These are phyloP conservation scores for Nicotiana sylvestris DNA, from an alignment of 257 asterid genomes.

Conservation along the genomic window DNA sequence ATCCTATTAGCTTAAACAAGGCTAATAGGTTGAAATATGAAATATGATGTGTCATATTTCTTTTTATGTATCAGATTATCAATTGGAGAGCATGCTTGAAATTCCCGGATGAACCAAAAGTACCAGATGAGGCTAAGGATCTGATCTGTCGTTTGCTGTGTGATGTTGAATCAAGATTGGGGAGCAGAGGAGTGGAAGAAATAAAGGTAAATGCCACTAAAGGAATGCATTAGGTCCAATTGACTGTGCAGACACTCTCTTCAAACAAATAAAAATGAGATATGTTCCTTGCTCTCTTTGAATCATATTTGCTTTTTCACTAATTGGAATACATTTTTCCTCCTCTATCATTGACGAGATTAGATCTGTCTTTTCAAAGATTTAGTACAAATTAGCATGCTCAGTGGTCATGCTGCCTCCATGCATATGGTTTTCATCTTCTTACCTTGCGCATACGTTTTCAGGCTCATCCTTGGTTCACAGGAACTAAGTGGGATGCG, in stretches of 20 bases:
- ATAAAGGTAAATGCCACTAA: constrained; percentile 55
- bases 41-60: background rate
- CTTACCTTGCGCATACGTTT: constrained; percentile 15
- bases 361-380: background rate
- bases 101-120: constrained; percentile 89
- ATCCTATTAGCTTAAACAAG: background rate
- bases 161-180: constrained; percentile 87
- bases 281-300: background rate
- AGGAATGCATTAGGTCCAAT: background rate
- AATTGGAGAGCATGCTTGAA: constrained; percentile 88
- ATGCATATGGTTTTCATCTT: background rate
- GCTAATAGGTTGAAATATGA: too few relatives aligned
- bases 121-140: constrained; percentile 85
- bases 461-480: constrained; percentile 93
- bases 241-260: background rate
- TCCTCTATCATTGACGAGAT: background rate
- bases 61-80: constrained; percentile 50
- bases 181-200: constrained; percentile 90
- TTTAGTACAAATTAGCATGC: background rate
- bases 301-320: background rate
- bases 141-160: constrained; percentile 81
- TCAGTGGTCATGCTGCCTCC: background rate
- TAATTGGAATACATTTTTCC: background rate
- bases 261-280: background rate
- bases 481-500: constrained; percentile 67